A percentile compares a stretch with the other conserved stretches of the same genome.
These are phyloP conservation scores for Tuber indicum DNA, from an alignment of 495 filamentous ascomycete species.

Conservation along the genomic window DNA sequence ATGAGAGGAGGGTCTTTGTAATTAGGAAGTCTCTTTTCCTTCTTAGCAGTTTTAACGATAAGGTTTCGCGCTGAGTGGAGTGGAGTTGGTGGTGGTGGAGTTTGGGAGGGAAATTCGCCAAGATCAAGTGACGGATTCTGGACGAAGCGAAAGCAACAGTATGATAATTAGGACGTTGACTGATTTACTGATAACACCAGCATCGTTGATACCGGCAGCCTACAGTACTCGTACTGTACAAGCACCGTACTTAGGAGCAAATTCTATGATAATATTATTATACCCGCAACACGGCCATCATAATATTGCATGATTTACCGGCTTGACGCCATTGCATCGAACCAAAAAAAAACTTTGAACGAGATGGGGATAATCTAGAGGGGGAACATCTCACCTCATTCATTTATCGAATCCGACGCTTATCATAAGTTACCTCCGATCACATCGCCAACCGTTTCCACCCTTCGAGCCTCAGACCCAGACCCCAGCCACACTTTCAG, in stretches of 20 bases:
- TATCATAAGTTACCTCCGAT: neutral
- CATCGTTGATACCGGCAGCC: neutral
- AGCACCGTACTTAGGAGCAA: neutral
- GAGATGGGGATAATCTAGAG: neutral
- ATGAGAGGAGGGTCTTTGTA: neutral
- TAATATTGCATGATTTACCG: neutral
- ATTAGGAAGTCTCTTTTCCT: neutral
- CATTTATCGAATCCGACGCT: neutral
- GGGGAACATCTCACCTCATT: neutral
- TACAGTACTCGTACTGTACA: neutral
- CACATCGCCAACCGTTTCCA: neutral
- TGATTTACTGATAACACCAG: too few species aligned
- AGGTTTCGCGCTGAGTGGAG: neutral
- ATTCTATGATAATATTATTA: neutral
- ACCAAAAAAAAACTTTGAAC: neutral
- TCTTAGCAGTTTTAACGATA: neutral
- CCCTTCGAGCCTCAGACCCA: neutral
- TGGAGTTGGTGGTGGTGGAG: neutral
- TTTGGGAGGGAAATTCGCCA: neutral
- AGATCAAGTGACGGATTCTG: neutral
- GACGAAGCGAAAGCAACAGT: neutral
- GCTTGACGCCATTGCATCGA: neutral
- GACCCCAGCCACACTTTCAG: neutral
- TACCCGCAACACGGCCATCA: neutral
- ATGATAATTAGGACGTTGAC: too few species aligned